Percentiles rank a stretch among this genome's conserved stretches.
Evolutionary conservation across 2,329 filamentous ascomycete genomes (phyloP).

Genomic region (Exophiala lecanii-corni): DNA sequence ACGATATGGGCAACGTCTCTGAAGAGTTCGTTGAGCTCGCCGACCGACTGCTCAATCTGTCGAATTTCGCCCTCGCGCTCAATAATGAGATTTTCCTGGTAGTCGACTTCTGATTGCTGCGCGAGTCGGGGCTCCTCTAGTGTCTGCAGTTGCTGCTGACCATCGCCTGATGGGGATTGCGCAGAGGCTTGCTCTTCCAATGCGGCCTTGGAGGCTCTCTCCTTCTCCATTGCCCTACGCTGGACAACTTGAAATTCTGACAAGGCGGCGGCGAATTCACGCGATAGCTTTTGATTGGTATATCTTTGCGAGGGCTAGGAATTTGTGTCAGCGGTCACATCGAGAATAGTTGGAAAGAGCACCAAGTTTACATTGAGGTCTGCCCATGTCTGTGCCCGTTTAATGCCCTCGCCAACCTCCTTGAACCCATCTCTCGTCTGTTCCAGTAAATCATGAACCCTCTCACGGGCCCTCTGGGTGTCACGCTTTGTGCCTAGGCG

Average conservation of each 20-base stretch:
- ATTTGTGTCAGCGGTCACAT: too few species aligned
- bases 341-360: too few species aligned
- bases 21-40: slow-evolving; percentile 94
- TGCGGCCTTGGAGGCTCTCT: slow-evolving; percentile 79
- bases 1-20: slow-evolving; percentile 98
- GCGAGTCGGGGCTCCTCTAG: slow-evolving; percentile 76
- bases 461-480: slow-evolving; percentile 82
- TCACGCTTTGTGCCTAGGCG: slow-evolving; percentile 87
- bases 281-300: slow-evolving; percentile 89
- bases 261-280: slow-evolving; percentile 84
- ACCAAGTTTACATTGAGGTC: slow-evolving; percentile 75
- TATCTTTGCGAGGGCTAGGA: slow-evolving; percentile 89
- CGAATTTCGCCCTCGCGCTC: slow-evolving; percentile 96
- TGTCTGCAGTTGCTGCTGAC: slow-evolving; percentile 63
- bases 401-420: slow-evolving; percentile 86
- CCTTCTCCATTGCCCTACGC: slow-evolving; percentile 82
- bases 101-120: slow-evolving; percentile 91
- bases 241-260: slow-evolving; percentile 92
- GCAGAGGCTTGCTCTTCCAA: slow-evolving; percentile 52
- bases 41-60: slow-evolving; percentile 94
- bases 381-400: slow-evolving; percentile 83
- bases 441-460: slow-evolving; percentile 81
- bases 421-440: slow-evolving; percentile 84
- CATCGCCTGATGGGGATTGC: slow-evolving; percentile 32
- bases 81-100: slow-evolving; percentile 90